phyloP scores from a whole-genome alignment of 495 filamentous ascomycete genomes.

The Wilcoxina mikolae region DNA sequence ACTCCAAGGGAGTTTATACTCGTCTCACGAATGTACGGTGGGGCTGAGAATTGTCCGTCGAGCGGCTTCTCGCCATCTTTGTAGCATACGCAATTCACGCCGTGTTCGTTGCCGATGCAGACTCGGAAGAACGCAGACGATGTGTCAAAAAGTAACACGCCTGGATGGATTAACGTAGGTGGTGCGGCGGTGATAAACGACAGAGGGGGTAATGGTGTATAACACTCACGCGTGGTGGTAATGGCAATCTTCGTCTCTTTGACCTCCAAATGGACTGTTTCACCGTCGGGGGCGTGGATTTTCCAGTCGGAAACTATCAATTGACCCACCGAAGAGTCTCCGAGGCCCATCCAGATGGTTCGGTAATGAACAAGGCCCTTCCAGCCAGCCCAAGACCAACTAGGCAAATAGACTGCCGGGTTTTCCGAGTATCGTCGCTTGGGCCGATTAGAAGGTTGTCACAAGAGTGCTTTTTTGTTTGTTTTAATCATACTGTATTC shows the following conservation, averaged over 20 bases:
- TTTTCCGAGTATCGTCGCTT: not conserved
- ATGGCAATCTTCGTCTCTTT: not conserved
- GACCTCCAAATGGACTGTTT: not conserved
- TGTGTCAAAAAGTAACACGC: not conserved
- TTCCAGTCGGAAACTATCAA: not conserved
- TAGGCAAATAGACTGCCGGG: not conserved
- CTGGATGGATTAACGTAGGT: not conserved
- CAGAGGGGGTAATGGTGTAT: too few relatives aligned
- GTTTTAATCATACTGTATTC: too few relatives aligned
- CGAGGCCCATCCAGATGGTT: not conserved
- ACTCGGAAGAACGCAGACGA: not conserved
- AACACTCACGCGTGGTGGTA: not conserved
- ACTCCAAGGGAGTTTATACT: too few relatives aligned
- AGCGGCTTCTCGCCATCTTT: not conserved
- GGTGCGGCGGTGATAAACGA: not conserved
- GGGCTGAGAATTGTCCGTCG: not conserved
- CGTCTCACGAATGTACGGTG: not conserved
- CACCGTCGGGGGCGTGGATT: not conserved
- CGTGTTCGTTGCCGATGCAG: not conserved
- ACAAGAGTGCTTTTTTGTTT: too few relatives aligned
- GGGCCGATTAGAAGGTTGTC: too few relatives aligned
- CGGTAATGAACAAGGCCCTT: not conserved
- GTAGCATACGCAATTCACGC: not conserved
- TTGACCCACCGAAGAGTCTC: not conserved
- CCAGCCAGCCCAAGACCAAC: conserved; percentile 6